Percentiles rank a stretch among this genome's conserved stretches.
Conservation (phyloP, 2,329 filamentous ascomycete species). For the Neonectria faginata region DNA sequence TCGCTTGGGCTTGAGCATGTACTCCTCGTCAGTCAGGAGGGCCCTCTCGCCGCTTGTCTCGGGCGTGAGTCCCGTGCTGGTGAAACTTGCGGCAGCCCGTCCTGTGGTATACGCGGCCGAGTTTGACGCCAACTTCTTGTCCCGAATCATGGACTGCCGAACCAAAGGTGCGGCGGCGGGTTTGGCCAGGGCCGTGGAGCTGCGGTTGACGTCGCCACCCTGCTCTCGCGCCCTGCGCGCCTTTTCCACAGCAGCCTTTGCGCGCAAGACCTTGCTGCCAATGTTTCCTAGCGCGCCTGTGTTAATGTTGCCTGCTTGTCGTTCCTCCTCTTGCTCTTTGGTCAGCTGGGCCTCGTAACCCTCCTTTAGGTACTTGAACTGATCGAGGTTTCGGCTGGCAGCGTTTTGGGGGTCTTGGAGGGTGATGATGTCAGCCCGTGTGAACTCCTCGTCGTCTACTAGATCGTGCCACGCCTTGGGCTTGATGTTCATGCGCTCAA, state of each 20-base stretch:
- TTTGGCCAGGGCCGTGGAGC: conserved; percentile 57
- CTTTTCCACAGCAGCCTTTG: conserved; percentile 93
- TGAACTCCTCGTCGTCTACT: conserved; percentile 87
- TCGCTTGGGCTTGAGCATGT: conserved; percentile 90
- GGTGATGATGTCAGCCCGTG: conserved; percentile 92
- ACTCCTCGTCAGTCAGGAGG: conserved; percentile 91
- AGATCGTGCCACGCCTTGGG: conserved; percentile 95
- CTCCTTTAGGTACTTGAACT: conserved; percentile 90
- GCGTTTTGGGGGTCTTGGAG: conserved; percentile 96
- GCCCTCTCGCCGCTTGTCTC: conserved; percentile 90
- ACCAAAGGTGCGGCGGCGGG: conserved; percentile 40
- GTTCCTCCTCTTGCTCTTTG: conserved; percentile 76
- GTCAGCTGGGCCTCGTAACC: conserved; percentile 77
- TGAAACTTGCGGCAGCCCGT: conserved; percentile 91
- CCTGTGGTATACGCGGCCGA: conserved; percentile 92
- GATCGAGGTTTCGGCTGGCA: conserved; percentile 81
- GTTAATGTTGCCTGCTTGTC: conserved; percentile 78
- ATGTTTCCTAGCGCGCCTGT: conserved; percentile 81
- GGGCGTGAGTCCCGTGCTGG: conserved; percentile 91
- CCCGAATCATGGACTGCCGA: conserved; percentile 58
- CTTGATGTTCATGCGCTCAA: conserved; percentile 96
- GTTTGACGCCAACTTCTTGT: conserved; percentile 78
- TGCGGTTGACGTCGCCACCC: conserved; percentile 68
- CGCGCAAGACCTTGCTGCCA: conserved; percentile 85
- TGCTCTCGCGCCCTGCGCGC: conserved; percentile 80